Evolutionary conservation across 2,329 filamentous ascomycete species (phyloP).

Genomic region (Trichoderma sp.): DNA sequence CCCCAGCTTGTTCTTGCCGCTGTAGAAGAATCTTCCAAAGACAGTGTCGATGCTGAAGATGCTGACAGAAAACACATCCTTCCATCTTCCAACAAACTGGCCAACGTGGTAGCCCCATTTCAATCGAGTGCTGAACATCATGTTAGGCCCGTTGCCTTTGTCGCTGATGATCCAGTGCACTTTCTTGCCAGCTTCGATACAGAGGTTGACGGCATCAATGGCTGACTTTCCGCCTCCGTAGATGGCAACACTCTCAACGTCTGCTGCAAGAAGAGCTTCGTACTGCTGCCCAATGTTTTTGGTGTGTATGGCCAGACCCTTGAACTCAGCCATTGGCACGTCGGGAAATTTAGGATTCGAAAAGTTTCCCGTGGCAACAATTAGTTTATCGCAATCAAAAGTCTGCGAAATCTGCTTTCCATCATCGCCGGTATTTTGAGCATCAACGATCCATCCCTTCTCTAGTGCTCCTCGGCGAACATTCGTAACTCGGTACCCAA

Average conservation of each 20-base stretch:
- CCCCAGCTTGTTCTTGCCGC: not conserved
- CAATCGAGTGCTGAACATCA: not conserved
- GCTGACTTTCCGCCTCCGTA: constrained; percentile 7
- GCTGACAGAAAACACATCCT: not conserved
- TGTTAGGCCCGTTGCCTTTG: not conserved
- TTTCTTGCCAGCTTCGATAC: constrained; percentile 1
- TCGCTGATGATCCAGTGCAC: constrained; percentile 7
- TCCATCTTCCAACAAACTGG: constrained; percentile 2
- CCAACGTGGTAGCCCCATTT: not conserved
- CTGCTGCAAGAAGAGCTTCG: not conserved
- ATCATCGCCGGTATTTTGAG: not conserved
- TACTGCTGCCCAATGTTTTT: not conserved
- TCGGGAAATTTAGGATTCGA: not conserved
- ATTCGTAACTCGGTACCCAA: not conserved
- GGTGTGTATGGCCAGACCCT: not conserved
- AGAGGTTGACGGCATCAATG: not conserved
- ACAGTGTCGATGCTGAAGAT: not conserved
- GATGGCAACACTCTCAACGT: not conserved
- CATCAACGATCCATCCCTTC: not conserved
- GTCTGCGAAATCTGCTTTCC: not conserved
- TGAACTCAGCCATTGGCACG: not conserved
- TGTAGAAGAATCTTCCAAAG: not conserved
- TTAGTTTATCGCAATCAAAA: not conserved
- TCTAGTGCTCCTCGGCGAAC: not conserved
- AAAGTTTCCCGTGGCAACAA: not conserved